Base-by-base conservation (phyloP, 2,329 filamentous ascomycete species). In the Colletotrichum limetticola region DNA sequence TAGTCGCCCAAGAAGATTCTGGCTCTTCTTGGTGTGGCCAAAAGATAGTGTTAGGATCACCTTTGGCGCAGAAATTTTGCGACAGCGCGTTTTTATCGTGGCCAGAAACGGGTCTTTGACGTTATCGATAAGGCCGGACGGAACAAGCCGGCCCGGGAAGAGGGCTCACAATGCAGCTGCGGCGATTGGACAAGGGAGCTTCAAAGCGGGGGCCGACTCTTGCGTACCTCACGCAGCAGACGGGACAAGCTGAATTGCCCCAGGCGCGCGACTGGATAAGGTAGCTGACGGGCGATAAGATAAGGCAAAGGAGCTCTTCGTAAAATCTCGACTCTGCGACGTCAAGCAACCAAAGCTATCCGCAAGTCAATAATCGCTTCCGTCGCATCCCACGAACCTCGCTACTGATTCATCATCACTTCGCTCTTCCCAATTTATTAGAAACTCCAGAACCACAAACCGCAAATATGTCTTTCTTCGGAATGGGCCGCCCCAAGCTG, bases 401-500 rank as follows among this genome's bases (percentile, higher is more conserved):
- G 53, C n/a, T 5, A 24, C 28, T 3, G 19, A 11, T 5, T 16
- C 12, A 30, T 46, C 19, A 30, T 26, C 53, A 37, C 22, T 46
- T 35, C 24, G 6, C n/a, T 24, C 24, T 62, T 3, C 11, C 8
- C 1, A 19, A 22, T 49, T 49, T 22, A 9, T 30, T 28, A 16
- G 26, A 19, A 70, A 16, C 35, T 4, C 7, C 11, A 30, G 4
- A 3, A 19, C 22, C 32, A 55, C 32, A 28, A 56, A 77, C 72
- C 77, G 76, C 66, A 75, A 83, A 77, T 24, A 85, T 86, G 84
- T 85, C 82, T 78, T 85, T 86, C 78, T 80, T 86, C 77, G 84
- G 84, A 80, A 82, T 89, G 77, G 87, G 87, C 76, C 86, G 86
- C 70, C 94, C 94, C 75, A 95, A 98, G 87, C 93, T 95, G 82